Conservation (phyloP, 2,329 filamentous ascomycete species). For the Aspergillus sp. region DNA sequence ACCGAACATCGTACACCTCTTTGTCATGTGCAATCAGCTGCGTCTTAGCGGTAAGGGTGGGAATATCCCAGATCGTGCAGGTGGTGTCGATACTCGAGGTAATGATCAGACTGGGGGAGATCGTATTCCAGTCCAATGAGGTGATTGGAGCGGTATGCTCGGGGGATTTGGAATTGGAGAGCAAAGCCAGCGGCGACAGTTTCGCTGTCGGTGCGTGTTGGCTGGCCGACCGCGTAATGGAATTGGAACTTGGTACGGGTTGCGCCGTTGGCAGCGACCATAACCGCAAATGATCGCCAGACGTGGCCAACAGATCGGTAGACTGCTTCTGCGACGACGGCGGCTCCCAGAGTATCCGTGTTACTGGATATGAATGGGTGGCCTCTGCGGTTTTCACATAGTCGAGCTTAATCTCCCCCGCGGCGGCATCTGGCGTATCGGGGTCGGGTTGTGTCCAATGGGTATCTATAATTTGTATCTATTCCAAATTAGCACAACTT, state of each 20-base stretch:
- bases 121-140: conserved; percentile 95
- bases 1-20: conserved; percentile 96
- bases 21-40: conserved; percentile 98
- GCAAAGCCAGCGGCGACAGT: conserved; percentile 83
- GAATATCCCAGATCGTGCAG: conserved; percentile 99
- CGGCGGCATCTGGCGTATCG: conserved; percentile 69
- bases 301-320: conserved; percentile 91
- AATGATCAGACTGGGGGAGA: conserved; percentile 95
- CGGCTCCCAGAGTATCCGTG: conserved; percentile 91
- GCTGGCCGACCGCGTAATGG: conserved; percentile 66
- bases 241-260: conserved; percentile 66
- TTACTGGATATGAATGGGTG: conserved; percentile 96
- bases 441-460: conserved; percentile 72
- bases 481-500: conserved; percentile 22
- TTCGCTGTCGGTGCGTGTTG: conserved; percentile 69
- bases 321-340: conserved; percentile 93
- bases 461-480: conserved; percentile 97
- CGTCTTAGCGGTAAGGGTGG: conserved; percentile 94
- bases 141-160: conserved; percentile 97
- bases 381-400: conserved; percentile 94
- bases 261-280: conserved; percentile 79
- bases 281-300: conserved; percentile 86
- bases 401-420: conserved; percentile 67
- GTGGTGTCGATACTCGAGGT: conserved; percentile 99
- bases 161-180: conserved; percentile 97